phyloP scores from a whole-genome alignment of 2,329 filamentous ascomycete species.

The Talaromyces funiculosus region DNA sequence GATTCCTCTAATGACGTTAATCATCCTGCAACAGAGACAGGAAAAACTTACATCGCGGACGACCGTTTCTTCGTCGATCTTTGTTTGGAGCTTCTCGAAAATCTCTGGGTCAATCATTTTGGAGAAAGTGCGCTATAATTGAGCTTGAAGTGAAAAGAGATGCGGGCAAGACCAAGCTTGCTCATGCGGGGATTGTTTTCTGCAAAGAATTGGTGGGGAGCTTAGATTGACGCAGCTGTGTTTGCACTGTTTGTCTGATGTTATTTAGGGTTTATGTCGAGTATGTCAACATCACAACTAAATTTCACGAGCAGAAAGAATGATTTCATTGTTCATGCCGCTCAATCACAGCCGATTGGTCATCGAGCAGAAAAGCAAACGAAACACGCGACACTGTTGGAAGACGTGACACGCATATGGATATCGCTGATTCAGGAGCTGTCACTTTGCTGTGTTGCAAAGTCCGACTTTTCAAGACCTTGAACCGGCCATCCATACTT shows the following conservation, averaged over 20 bases:
- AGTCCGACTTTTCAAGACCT: no score
- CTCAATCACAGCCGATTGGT: no score
- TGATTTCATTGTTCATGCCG: no score
- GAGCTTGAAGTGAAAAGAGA: not conserved
- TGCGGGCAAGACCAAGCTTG: not conserved
- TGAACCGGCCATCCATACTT: no score
- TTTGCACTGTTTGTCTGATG: not conserved
- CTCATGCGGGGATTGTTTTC: not conserved
- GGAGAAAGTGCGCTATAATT: conserved; percentile 13
- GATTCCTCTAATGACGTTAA: conserved; percentile 6
- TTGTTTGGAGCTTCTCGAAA: conserved; percentile 79
- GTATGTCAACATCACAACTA: no score
- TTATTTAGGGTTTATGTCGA: not conserved
- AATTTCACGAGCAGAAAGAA: no score
- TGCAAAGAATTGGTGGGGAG: not conserved
- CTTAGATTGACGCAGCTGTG: not conserved
- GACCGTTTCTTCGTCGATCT: conserved; percentile 79
- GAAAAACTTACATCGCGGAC: conserved; percentile 64
- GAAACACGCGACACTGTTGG: no score
- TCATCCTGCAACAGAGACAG: no score
- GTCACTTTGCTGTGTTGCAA: no score
- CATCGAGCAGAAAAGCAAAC: no score
- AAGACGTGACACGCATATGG: no score
- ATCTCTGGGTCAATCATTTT: conserved; percentile 72
- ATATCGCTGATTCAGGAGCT: no score